A percentile compares a stretch with the other conserved stretches of the same genome.
These are phyloP conservation scores for Solanum medicagineum DNA, from an alignment of 257 asterid genomes.

Conservation along the genomic window DNA sequence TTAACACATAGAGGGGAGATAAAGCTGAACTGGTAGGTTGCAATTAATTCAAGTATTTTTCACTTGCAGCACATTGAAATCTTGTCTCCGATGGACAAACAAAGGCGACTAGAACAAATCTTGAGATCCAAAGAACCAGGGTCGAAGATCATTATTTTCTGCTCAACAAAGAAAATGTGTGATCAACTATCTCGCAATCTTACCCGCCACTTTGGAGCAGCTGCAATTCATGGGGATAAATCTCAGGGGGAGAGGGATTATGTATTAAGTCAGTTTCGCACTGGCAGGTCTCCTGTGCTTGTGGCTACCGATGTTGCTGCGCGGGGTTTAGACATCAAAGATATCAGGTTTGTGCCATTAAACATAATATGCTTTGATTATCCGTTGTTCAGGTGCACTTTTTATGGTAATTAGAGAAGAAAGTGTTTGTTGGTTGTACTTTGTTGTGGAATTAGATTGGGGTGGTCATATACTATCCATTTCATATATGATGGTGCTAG, in stretches of 20 bases:
- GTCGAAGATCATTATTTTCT: slow-evolving; percentile 7
- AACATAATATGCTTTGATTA: neutral
- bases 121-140: slow-evolving; percentile 9
- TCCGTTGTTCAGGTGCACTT: neutral
- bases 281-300: slow-evolving; percentile 2
- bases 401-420: neutral
- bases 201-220: neutral
- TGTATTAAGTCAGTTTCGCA: slow-evolving; percentile 1
- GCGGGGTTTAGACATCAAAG: slow-evolving; percentile 9
- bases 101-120: slow-evolving; percentile 3
- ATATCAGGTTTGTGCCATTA: slow-evolving; percentile 2
- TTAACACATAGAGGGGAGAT: neutral
- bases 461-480: neutral
- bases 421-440: neutral
- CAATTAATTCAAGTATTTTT: neutral
- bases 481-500: neutral
- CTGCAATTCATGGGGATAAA: slow-evolving; percentile 13
- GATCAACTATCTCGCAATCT: slow-evolving; percentile 5
- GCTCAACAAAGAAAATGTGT: slow-evolving; percentile 9
- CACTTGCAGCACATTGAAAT: slow-evolving; percentile 2
- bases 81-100: slow-evolving; percentile 1
- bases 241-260: slow-evolving; percentile 2
- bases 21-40: neutral
- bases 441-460: neutral
- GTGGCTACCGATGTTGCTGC: slow-evolving; percentile 17